Conservation (phyloP, 2,329 filamentous ascomycete genomes). For the Emericellopsis atlantica region DNA sequence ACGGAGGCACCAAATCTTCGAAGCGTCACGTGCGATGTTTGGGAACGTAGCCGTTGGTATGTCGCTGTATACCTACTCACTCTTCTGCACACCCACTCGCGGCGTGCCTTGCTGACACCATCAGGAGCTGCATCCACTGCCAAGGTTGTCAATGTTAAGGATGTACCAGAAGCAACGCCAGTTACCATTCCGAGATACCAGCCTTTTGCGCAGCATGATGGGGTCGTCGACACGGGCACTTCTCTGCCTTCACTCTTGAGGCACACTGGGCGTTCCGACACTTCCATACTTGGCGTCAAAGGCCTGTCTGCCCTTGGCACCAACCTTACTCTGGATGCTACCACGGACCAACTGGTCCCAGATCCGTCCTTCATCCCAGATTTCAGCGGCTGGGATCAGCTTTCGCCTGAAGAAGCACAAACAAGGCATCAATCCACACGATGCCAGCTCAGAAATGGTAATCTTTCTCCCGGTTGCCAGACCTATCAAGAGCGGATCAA, state of each 20-base stretch:
- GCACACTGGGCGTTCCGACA: conserved; percentile 34
- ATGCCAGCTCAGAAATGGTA: conserved; percentile 36
- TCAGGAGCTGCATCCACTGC: not conserved
- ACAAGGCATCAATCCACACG: conserved; percentile 34
- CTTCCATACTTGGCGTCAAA: conserved; percentile 17
- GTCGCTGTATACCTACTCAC: not conserved
- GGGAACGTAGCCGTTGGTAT: too few relatives aligned
- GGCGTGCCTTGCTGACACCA: not conserved
- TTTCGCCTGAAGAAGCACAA: conserved; percentile 35
- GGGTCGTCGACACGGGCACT: conserved; percentile 12
- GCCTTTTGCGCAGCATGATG: conserved; percentile 20
- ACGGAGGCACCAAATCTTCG: too few relatives aligned
- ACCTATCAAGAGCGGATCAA: conserved; percentile 45
- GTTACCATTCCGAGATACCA: conserved; percentile 35
- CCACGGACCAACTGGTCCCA: conserved; percentile 37
- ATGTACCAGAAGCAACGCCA: conserved; percentile 44
- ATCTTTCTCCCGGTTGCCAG: conserved; percentile 41
- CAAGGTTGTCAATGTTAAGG: conserved; percentile 26
- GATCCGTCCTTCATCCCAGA: conserved; percentile 39
- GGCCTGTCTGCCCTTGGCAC: conserved; percentile 47
- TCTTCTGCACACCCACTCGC: not conserved
- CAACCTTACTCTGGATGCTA: conserved; percentile 37
- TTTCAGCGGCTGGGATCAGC: conserved; percentile 35
- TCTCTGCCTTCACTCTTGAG: conserved; percentile 39
- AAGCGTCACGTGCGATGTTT: too few relatives aligned